Base-by-base conservation (phyloP, 768 basidiomycete species). In the Auriscalpium microsporum region DNA sequence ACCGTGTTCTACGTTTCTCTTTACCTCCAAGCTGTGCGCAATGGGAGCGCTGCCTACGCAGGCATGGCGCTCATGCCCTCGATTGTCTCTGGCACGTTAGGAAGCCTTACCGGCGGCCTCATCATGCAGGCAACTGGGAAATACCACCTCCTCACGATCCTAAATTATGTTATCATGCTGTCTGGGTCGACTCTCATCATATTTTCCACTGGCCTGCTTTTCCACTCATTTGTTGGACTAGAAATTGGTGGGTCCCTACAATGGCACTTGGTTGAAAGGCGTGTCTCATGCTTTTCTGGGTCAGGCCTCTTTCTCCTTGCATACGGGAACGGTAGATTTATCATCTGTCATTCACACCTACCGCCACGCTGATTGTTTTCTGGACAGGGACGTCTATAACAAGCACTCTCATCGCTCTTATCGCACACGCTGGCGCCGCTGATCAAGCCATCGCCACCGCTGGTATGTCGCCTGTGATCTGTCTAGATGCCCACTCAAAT, bases 381-480 rank as follows among this genome's bases (percentile, higher is more conserved):
- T 9, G 54, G n/a, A 2, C 50, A 81, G 82, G 80, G 10, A 67
- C 70, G 37, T 78, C 77, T 1, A 68, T 81, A 10, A 83, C 82
- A 0, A 82, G 78, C 1, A 80, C 77, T 35, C 68, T 86, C 34
- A 75, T 84, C 19, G 77, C 82, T 1, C 67, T 84, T 45, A 83
- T 84, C 38, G 79, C 83, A 3, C 84, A 84, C 64, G 82, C 82
- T 1, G 81, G 82, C 0, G 73, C 74, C 19, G 74, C 69, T 36
- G 80, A 84, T 61, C 82, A 84, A 62, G 84, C 83, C 8, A 78
- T 84, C 40, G 82, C 82, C 1, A 86, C 82, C 10, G 82, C 82
- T 38, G 79, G 82, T 79, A 38, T 6, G 72, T 50, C 28, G 2
- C 11, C 14, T 36, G 4, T 28, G 45, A 11, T 46, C 6, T 16